Evolutionary conservation across 1,284 basidiomycete species (phyloP).

Genomic region (Exobasidium rhododendri): DNA sequence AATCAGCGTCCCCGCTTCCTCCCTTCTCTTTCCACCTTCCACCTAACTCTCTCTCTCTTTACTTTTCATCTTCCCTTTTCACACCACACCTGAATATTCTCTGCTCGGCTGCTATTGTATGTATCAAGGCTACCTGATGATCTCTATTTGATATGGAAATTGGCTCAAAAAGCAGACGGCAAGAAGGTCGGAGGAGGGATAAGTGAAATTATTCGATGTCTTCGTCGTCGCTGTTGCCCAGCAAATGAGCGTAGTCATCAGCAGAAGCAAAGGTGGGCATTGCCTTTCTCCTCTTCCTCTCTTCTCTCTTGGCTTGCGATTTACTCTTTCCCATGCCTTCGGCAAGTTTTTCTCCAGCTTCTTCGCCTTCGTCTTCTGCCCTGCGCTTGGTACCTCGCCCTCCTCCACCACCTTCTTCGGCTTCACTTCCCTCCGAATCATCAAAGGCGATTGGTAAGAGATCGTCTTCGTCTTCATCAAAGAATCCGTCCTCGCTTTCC

Average conservation of each 20-base stretch:
- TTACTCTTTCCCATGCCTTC: not conserved
- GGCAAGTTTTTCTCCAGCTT: constrained; percentile 18
- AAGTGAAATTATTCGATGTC: constrained; percentile 1
- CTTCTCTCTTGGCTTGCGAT: constrained; percentile 4
- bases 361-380: constrained; percentile 20
- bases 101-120: not conserved
- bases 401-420: not conserved
- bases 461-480: constrained; percentile 53
- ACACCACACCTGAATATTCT: too few relatives aligned
- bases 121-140: not conserved
- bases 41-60: constrained; percentile 9
- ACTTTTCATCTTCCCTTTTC: constrained; percentile 6
- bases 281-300: constrained; percentile 55
- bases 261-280: constrained; percentile 88
- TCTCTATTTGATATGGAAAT: not conserved
- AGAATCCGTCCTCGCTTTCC: constrained; percentile 33
- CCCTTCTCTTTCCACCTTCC: too few relatives aligned
- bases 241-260: constrained; percentile 90
- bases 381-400: not conserved
- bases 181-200: too few relatives aligned
- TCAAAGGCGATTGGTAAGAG: constrained; percentile 44
- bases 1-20: not conserved
- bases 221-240: constrained; percentile 53
- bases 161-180: not conserved
- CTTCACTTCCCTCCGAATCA: constrained; percentile 15